Evolutionary conservation across 352 stramenopile genomes (phyloP), one percentile per base, ranked within the genome.

Genomic region (Elongisporangium senticosum): DNA sequence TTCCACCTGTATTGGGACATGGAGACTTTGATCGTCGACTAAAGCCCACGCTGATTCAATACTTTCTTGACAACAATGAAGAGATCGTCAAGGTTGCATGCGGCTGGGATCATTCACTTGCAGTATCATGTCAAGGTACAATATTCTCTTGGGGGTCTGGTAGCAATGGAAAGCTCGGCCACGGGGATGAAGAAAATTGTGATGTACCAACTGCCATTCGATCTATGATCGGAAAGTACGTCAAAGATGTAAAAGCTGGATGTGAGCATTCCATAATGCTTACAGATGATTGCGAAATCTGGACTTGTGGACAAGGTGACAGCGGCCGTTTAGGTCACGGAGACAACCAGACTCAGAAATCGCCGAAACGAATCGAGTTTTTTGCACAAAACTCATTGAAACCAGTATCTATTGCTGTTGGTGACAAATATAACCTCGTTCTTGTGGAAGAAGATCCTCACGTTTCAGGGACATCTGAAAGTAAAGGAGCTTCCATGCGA

Each of bases 391-490:
- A 58, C 13, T 74, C 72, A 0, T 24, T 89, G 8, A 74, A 74
- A 26, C 79, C 83, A 5, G 74, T 95, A 8, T 77, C 83, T 11
- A 89, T 93, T 47, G 86, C 86, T 20, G 86, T 93, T 11, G 86
- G 86, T 10, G 86, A 95, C 66, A 95, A 95, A 61, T 95, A 95
- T 53, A 95, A 93, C 28, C 68, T 95, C 7, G 66, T 95, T 40
- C 59, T 95, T 15, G 83, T 89, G 0, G 75, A 74, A 39, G 67
- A 87, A 39, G 24, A 17, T 28, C 49, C 2, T 43, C 33, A 43
- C 10, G 33, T 17, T 43, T 17, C 33, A 43, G 33, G 33, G 13
- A 4, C 11, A 43, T 43, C 33, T 43, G 33, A 43, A 43, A 43
- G 33, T 43, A 43, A 43, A 43, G 11, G 33, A 43, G 8, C 33